Conservation (phyloP, 164 flowering plant species). For the Vitis cinerea region DNA sequence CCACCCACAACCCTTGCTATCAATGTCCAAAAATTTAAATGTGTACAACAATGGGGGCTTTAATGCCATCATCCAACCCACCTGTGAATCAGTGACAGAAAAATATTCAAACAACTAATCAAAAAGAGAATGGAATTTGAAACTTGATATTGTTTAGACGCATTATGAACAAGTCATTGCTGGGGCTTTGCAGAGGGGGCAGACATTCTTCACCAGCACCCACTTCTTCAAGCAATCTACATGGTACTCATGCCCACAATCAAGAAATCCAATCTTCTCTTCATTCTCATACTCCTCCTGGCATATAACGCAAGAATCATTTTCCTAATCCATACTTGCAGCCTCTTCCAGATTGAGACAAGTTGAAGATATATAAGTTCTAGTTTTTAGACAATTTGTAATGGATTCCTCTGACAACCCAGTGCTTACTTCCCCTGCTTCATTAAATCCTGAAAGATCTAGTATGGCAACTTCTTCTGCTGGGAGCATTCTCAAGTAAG, state of each 20-base stretch:
- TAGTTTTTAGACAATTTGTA: slow-evolving; percentile 46
- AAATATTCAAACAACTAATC: no score
- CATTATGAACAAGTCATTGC: slow-evolving; percentile 29
- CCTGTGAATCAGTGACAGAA: no score
- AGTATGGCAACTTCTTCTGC: slow-evolving; percentile 68
- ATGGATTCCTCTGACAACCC: slow-evolving; percentile 69
- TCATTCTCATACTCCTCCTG: slow-evolving; percentile 60
- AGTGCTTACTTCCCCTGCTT: slow-evolving; percentile 52
- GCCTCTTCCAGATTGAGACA: slow-evolving; percentile 29
- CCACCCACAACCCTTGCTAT: no score
- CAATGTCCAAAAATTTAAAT: no score
- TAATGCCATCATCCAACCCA: no score
- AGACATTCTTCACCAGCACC: slow-evolving; percentile 74
- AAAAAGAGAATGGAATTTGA: no score
- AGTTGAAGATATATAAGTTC: slow-evolving; percentile 28
- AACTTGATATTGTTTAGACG: no score
- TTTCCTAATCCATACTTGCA: slow-evolving; percentile 33
- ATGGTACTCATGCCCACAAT: slow-evolving; percentile 89
- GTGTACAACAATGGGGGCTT: no score
- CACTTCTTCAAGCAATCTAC: slow-evolving; percentile 76
- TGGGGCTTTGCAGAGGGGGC: slow-evolving; percentile 85
- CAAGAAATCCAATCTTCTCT: slow-evolving; percentile 58
- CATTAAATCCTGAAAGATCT: slow-evolving; percentile 52
- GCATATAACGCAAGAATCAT: slow-evolving; percentile 69
- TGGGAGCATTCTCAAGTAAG: slow-evolving; percentile 55